These are phyloP conservation scores for Gymnopilus dilepis DNA, from an alignment of 768 basidiomycete genomes.

Conservation along the genomic window DNA sequence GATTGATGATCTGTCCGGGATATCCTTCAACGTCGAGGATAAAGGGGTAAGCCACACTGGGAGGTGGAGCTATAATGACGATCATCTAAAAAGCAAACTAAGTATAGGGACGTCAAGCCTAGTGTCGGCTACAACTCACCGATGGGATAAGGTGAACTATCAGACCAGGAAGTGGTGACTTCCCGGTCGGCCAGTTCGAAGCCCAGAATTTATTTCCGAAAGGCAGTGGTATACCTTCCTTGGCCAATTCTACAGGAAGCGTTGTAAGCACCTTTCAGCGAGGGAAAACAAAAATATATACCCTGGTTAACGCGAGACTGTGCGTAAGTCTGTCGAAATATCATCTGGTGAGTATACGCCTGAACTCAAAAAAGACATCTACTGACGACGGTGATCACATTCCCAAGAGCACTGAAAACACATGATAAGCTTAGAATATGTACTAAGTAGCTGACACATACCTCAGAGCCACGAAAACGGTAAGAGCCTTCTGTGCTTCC, in stretches of 20 bases:
- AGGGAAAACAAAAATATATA: constrained; percentile 1
- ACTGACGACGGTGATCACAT: constrained; percentile 34
- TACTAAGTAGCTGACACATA: constrained; percentile 18
- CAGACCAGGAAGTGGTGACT: constrained; percentile 59
- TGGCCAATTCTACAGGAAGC: constrained; percentile 53
- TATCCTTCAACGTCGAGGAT: constrained; percentile 63
- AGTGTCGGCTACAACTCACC: constrained; percentile 28
- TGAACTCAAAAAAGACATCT: background rate
- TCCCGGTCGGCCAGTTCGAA: constrained; percentile 64
- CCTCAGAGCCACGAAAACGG: constrained; percentile 64
- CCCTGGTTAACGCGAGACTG: constrained; percentile 60
- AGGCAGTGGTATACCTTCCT: constrained; percentile 65
- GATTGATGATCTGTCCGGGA: constrained; percentile 58
- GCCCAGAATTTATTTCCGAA: constrained; percentile 67
- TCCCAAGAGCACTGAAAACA: constrained; percentile 26
- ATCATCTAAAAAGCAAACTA: constrained; percentile 39
- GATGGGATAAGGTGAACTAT: constrained; percentile 62
- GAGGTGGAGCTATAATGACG: constrained; percentile 59
- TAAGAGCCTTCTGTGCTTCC: constrained; percentile 56
- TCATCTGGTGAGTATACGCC: background rate
- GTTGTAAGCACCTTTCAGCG: background rate
- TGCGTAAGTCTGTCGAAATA: constrained; percentile 47
- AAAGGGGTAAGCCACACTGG: constrained; percentile 60
- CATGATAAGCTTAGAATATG: background rate
- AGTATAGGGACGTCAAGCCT: background rate